A percentile compares a stretch with the other conserved stretches of the same genome.
Evolutionary conservation across 352 stramenopile species (phyloP).

Genomic region (Phytopythium helicoides): DNA sequence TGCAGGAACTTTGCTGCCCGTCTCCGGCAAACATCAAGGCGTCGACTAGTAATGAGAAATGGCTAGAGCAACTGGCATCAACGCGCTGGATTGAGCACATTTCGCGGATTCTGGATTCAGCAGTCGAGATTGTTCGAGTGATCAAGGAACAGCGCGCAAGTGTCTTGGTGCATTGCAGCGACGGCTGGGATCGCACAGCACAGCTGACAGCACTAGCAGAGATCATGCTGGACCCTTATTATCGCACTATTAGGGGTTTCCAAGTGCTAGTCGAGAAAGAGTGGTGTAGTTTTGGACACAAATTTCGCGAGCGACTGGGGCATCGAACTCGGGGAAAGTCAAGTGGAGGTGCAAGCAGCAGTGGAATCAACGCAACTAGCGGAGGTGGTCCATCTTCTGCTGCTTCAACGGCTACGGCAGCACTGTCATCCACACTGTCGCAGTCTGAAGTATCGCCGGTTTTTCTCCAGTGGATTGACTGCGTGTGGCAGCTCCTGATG

Average conservation of each 20-base stretch:
- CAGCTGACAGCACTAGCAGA: constrained; percentile 82
- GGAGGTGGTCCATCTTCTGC: too few species aligned
- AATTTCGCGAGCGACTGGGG: constrained; percentile 77
- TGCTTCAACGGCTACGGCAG: constrained; percentile 1
- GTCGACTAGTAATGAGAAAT: constrained; percentile 56
- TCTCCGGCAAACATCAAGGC: constrained; percentile 41
- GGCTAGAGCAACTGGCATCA: constrained; percentile 69
- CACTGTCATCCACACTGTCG: constrained; percentile 4
- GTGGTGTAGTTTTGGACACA: constrained; percentile 89
- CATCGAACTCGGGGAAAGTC: constrained; percentile 14
- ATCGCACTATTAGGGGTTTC: constrained; percentile 86
- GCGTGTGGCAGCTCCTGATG: constrained; percentile 74
- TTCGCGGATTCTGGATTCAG: constrained; percentile 74
- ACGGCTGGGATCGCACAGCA: constrained; percentile 97
- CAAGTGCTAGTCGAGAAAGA: constrained; percentile 88
- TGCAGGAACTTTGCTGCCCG: constrained; percentile 56
- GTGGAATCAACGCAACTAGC: constrained; percentile 9
- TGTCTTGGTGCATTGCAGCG: constrained; percentile 97
- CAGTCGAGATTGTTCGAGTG: constrained; percentile 82
- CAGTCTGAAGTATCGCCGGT: constrained; percentile 97
- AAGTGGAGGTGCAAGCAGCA: constrained; percentile 27
- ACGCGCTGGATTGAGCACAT: constrained; percentile 79
- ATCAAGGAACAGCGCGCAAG: constrained; percentile 84
- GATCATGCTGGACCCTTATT: constrained; percentile 90
- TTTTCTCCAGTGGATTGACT: constrained; percentile 93